Base-by-base conservation (phyloP, 495 filamentous ascomycete genomes). In the Penicillium verhagenii region DNA sequence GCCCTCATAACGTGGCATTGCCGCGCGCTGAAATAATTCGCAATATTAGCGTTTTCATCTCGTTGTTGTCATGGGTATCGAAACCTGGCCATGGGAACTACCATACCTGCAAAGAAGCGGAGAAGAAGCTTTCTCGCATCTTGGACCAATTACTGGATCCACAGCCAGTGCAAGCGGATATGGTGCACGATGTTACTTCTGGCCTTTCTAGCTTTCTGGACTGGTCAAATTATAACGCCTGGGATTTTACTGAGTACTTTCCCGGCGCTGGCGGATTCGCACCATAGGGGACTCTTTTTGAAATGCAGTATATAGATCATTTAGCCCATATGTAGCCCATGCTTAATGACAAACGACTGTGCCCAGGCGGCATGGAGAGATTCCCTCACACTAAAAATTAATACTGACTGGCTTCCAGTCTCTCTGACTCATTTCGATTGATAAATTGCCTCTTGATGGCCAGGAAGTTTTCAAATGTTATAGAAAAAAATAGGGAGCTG, bases 1-100 rank as follows among this genome's bases (percentile, higher is more conserved):
- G 67, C 4, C 60, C 72, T 39, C 58, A 70, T 45, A 44, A 58
- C 21, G 53, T 72, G 26, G 51, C 72, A 50, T 65, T 82, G 4
- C 82, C 83, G 0, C 77, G 83, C 14, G 82, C 85, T 1, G 80
- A 84, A 56, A 72, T 82, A 9, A 82, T 86, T 29, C 85, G 85
- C 39, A 83, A 86, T 50, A 72, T 87, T 6, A 86, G 82, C 51
- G 76, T 86, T 13, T 82, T 88, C 40, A 73, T 86, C 16, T 83
- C 81, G 0, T 77, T 77, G 29, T 66, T 87, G 4, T 78, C 78
- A 6, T 81, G 80, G 72, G 73, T 87, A 1, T 61, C 69, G 21
- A 66, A 72, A 4, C 82, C 82, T 1, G 76, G 70, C 0, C 79
- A 80, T 23, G 78, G 81, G 6, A 82, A 83, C 49, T 82, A 78